Evolutionary conservation across 495 filamentous ascomycete species (phyloP), one percentile per base, ranked within the genome.

Genomic region (Bombardia bombarda): DNA sequence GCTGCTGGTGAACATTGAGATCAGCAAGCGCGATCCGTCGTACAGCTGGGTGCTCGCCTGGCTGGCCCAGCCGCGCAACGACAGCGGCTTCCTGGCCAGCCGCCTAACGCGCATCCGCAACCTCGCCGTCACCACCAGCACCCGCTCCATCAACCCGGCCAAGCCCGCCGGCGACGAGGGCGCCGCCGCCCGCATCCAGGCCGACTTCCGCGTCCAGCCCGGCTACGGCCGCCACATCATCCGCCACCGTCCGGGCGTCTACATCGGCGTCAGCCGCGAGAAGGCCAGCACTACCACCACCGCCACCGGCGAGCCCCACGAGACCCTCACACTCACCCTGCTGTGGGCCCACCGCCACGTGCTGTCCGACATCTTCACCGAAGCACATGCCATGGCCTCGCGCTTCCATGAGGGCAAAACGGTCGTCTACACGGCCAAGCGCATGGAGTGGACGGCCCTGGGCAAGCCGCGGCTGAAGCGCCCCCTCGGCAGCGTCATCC

Each of bases 1-100:
- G 38, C 80, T 98, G 69, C 82, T 98, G 7, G 86, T 97, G 40
- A 86, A 96, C 55, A 75, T 97, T 50, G 93, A 97, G 61, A 95
- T 98, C 59, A 89, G 81, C 55, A 84, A 85, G 55, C 85, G 87
- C 53, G 92, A 97, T 60, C 82, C 88, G 38, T 87, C 90, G 10
- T 98, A 97, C 62, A 80, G 77, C 42, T 97, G 92, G 90, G 79
- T 97, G 26, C 75, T 98, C 3, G 77, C 86, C 31, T 98, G 93
- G 90, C 86, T 98, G 67, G 86, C 88, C 13, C 69, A 83, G 22
- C 90, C 89, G 43, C 86, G 90, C 45, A 70, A 56, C 39, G 65
- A 62, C 52, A 56, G 40, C 2, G 68, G 72, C 20, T 63, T 74
- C 36, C 38, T 73, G 21, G 63, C 66, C 22, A 59, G 58, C 28